Conservation (phyloP, 2,329 filamentous ascomycete species). For the Chaetothyriales sp. region DNA sequence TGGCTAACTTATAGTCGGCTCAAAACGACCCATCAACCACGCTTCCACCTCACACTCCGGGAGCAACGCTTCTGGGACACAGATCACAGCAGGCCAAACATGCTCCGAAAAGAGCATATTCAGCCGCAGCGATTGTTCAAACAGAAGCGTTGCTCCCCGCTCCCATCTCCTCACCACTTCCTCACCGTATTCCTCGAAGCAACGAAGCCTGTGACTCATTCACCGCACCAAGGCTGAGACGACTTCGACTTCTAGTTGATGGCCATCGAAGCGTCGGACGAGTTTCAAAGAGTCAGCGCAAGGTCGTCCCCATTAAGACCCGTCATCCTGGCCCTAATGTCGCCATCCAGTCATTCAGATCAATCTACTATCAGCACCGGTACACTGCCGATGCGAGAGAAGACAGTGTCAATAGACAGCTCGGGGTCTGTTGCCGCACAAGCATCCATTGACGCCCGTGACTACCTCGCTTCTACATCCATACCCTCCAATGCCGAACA, state of each 20-base stretch:
- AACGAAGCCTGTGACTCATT: background rate
- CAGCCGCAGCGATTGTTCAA: too few relatives aligned
- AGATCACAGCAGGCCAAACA: too few relatives aligned
- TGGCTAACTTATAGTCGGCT: too few relatives aligned
- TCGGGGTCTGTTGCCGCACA: background rate
- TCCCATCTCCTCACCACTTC: too few relatives aligned
- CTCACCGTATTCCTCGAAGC: too few relatives aligned
- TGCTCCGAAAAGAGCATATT: too few relatives aligned
- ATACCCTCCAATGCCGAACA: background rate
- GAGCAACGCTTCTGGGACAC: too few relatives aligned
- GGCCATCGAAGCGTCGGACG: background rate
- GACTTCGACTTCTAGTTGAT: background rate
- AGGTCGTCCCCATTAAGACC: background rate
- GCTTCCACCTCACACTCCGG: too few relatives aligned
- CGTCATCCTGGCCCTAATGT: background rate
- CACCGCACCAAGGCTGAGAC: background rate
- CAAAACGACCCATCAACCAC: too few relatives aligned
- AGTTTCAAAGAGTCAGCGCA: background rate
- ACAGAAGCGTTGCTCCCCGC: too few relatives aligned
- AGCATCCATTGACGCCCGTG: background rate
- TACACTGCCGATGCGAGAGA: background rate
- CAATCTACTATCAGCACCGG: background rate
- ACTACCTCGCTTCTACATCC: background rate
- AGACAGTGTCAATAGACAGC: background rate
- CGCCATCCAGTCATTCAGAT: background rate